These are phyloP conservation scores for Aspergillus taichungensis DNA, from an alignment of 495 filamentous ascomycete species.

Conservation along the genomic window DNA sequence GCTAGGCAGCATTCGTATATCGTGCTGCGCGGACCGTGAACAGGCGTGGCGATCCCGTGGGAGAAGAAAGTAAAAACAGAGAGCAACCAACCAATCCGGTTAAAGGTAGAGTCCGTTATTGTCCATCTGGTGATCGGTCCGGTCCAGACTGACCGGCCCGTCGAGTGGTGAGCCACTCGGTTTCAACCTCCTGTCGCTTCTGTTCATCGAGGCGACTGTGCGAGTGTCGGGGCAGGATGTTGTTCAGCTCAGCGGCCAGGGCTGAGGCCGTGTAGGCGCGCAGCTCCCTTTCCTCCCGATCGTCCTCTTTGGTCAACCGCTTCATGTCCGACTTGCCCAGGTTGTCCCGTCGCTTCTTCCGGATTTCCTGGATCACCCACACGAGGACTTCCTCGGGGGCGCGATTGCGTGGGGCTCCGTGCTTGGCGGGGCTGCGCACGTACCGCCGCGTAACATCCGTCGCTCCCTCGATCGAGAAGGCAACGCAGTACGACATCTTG, in stretches of 20 bases:
- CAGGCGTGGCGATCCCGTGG: background rate
- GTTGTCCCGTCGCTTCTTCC: slow-evolving; percentile 65
- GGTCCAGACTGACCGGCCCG: slow-evolving; percentile 35
- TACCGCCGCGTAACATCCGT: slow-evolving; percentile 95
- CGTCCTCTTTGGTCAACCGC: slow-evolving; percentile 80
- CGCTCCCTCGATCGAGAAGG: slow-evolving; percentile 90
- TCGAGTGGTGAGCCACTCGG: slow-evolving; percentile 55
- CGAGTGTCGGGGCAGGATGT: slow-evolving; percentile 37
- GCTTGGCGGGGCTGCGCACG: slow-evolving; percentile 67
- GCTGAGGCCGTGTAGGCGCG: slow-evolving; percentile 63
- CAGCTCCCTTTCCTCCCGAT: slow-evolving; percentile 76
- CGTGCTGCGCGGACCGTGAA: too few relatives aligned
- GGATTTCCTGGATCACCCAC: slow-evolving; percentile 85
- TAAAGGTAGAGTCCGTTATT: slow-evolving; percentile 13
- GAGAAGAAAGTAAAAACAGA: background rate
- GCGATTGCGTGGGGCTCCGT: slow-evolving; percentile 61
- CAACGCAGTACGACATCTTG: slow-evolving; percentile 93
- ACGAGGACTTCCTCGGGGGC: slow-evolving; percentile 83
- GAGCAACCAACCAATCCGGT: too few relatives aligned
- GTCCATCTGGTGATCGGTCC: slow-evolving; percentile 26
- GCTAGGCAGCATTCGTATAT: too few relatives aligned
- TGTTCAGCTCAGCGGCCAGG: slow-evolving; percentile 55
- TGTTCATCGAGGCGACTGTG: slow-evolving; percentile 28
- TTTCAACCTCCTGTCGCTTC: slow-evolving; percentile 50
- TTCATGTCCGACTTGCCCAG: slow-evolving; percentile 72